Evolutionary conservation across 1,284 basidiomycete species (phyloP), one percentile per base, ranked within the genome.

Genomic region (Boletus semigastroideus): DNA sequence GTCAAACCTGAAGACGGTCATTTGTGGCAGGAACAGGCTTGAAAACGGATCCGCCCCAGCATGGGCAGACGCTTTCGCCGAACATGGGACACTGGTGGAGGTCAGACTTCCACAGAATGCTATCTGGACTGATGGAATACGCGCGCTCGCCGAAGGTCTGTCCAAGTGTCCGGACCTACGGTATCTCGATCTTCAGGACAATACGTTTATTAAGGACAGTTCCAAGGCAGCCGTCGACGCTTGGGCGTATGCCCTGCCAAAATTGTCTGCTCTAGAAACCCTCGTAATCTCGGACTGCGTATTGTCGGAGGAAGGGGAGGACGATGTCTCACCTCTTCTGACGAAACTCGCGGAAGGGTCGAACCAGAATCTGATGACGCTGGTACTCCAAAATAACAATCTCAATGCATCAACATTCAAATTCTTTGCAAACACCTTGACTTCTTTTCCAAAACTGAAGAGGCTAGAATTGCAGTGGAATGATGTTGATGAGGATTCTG

Each of bases 31-130:
- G 50, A 98, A 98, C 72, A 82, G 97, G 27, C 79, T 98, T 46
- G 95, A 99, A 76, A 88, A 97, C 65, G 94, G 93, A 38, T 90
- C 87, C 2, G 92, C 96, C 1, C 62, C 76, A 1, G 78, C 80
- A 8, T 98, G 94, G 90, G 93, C 92, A 2, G 80, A 85, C 43
- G 95, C 95, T 2, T 97, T 96, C 60, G 84, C 84, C 8, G 90
- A 85, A 36, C 94, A 98, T 66, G 85, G 83, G 5, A 83, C 82
- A 11, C 79, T 99, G 22, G 76, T 78, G 45, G 93, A 98, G 64
- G 89, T 99, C 34, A 82, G 90, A 59, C 89, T 99, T 86, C 92
- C 91, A 37, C 95, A 99, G 76, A 98, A 99, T 66, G 97, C 95
- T 3, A 98, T 99, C 63, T 81, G 95, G 58, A 94, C 93, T 87